phyloP scores from a whole-genome alignment of 495 filamentous ascomycete genomes.

The Cercophora sp. region DNA sequence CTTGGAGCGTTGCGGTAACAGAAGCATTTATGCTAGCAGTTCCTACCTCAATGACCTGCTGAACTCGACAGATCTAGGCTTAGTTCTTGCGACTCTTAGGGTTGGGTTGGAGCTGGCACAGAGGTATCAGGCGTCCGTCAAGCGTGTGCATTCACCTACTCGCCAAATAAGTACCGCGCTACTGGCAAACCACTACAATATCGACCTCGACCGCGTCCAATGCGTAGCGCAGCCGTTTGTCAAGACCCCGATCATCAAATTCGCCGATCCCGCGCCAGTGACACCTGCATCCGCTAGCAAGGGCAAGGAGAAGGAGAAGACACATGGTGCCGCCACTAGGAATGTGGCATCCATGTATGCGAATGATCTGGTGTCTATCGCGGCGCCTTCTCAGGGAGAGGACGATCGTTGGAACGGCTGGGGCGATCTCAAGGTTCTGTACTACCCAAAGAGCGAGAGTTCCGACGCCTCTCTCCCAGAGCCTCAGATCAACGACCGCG shows the following conservation, averaged over 20 bases:
- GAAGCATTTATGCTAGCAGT: constrained; percentile 93
- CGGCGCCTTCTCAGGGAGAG: constrained; percentile 42
- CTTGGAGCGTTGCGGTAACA: constrained; percentile 91
- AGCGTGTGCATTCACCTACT: constrained; percentile 56
- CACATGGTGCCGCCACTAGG: constrained; percentile 24
- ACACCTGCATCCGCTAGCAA: constrained; percentile 53
- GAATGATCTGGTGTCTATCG: constrained; percentile 71
- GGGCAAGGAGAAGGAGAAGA: constrained; percentile 80
- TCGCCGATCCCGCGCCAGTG: constrained; percentile 39
- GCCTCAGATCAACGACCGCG: background rate
- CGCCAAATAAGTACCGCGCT: constrained; percentile 65
- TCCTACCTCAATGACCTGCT: constrained; percentile 78
- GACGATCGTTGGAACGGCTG: constrained; percentile 45
- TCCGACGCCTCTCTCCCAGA: constrained; percentile 11
- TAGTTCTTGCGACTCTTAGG: constrained; percentile 70
- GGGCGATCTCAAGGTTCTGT: constrained; percentile 46
- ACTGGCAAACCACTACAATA: constrained; percentile 85
- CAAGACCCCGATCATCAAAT: constrained; percentile 50
- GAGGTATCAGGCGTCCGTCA: constrained; percentile 82
- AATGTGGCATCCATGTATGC: constrained; percentile 58
- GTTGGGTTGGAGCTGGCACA: constrained; percentile 81
- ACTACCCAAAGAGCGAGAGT: constrained; percentile 36
- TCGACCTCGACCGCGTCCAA: constrained; percentile 83
- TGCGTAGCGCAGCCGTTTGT: constrained; percentile 79
- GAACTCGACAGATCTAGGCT: constrained; percentile 73